These are phyloP conservation scores for Naematelia aurantialba DNA, from an alignment of 768 basidiomycete species.

Conservation along the genomic window DNA sequence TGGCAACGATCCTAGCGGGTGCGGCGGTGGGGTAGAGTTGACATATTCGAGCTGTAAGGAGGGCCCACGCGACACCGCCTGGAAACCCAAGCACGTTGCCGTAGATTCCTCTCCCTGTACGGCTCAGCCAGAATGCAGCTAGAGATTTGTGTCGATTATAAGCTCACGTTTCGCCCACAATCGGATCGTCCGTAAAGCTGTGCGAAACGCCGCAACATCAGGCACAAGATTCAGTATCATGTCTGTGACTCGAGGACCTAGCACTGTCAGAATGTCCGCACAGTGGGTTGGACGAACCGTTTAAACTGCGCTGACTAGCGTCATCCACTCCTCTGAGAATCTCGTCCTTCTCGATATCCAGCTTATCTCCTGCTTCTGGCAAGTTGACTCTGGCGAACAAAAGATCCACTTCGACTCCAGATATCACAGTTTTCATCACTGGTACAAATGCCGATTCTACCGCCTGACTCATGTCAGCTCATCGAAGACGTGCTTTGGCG, in stretches of 20 bases:
- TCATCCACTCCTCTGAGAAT: slow-evolving; percentile 89
- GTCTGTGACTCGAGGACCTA: slow-evolving; percentile 92
- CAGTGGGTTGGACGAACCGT: slow-evolving; percentile 56
- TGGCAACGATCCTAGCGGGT: slow-evolving; percentile 90
- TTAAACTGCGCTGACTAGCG: slow-evolving; percentile 87
- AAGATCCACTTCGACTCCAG: slow-evolving; percentile 89
- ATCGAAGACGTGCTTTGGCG: not conserved
- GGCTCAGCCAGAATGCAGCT: not conserved
- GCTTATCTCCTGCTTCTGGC: slow-evolving; percentile 73
- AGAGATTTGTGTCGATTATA: not conserved
- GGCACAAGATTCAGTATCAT: slow-evolving; percentile 93
- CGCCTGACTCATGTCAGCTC: slow-evolving; percentile 57
- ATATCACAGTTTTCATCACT: slow-evolving; percentile 84
- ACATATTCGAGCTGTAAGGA: slow-evolving; percentile 98
- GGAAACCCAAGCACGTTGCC: slow-evolving; percentile 97
- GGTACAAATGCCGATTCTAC: slow-evolving; percentile 97
- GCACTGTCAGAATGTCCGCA: not conserved
- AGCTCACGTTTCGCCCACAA: slow-evolving; percentile 90
- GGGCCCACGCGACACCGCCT: slow-evolving; percentile 97
- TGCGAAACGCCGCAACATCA: slow-evolving; percentile 88
- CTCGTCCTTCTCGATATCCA: slow-evolving; percentile 86
- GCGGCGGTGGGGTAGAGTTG: slow-evolving; percentile 94
- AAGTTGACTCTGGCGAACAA: slow-evolving; percentile 65
- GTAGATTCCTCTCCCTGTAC: slow-evolving; percentile 84
- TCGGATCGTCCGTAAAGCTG: slow-evolving; percentile 91